Percentiles rank a stretch among this genome's conserved stretches.
These are phyloP conservation scores for Coprinopsis marcescibilis DNA, from an alignment of 768 basidiomycete genomes.

Conservation along the genomic window DNA sequence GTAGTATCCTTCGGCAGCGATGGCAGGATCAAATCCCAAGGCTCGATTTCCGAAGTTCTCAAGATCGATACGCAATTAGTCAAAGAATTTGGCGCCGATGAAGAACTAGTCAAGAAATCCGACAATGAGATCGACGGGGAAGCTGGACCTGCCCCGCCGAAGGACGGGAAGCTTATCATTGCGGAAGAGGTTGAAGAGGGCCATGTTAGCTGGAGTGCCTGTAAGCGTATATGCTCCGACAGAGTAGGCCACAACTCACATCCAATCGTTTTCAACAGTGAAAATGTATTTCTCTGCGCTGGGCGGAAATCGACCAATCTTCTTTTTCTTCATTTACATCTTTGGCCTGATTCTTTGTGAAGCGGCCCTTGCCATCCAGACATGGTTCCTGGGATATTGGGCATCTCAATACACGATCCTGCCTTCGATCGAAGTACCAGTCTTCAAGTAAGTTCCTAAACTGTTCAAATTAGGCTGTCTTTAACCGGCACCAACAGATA, in stretches of 20 bases:
- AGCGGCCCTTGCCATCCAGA: slow-evolving; percentile 24
- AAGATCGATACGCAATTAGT: slow-evolving; percentile 21
- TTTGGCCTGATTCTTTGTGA: slow-evolving; percentile 22
- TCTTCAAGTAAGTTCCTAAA: slow-evolving; percentile 27
- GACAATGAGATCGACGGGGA: slow-evolving; percentile 22
- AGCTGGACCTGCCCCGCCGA: slow-evolving; percentile 13
- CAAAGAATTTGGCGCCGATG: slow-evolving; percentile 23
- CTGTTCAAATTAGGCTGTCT: slow-evolving; percentile 12
- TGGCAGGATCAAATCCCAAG: slow-evolving; percentile 45
- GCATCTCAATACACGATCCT: slow-evolving; percentile 34
- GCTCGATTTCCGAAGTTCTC: slow-evolving; percentile 41
- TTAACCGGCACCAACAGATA: slow-evolving; percentile 30
- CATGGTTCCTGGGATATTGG: slow-evolving; percentile 44
- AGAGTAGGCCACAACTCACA: not conserved
- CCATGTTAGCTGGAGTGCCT: slow-evolving; percentile 47
- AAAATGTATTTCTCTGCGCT: slow-evolving; percentile 30
- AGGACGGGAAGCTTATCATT: slow-evolving; percentile 52
- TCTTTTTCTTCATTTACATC: slow-evolving; percentile 28
- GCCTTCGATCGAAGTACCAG: slow-evolving; percentile 27
- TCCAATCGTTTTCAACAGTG: slow-evolving; percentile 17
- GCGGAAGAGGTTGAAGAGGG: slow-evolving; percentile 59
- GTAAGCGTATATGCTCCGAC: slow-evolving; percentile 18
- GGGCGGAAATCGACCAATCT: slow-evolving; percentile 25
- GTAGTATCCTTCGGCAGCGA: slow-evolving; percentile 51
- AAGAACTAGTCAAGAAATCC: slow-evolving; percentile 23